Percentiles rank a stretch among this genome's conserved stretches.
These are phyloP conservation scores for Aspergillus nomiae DNA, from an alignment of 2,329 filamentous ascomycete genomes.

Conservation along the genomic window DNA sequence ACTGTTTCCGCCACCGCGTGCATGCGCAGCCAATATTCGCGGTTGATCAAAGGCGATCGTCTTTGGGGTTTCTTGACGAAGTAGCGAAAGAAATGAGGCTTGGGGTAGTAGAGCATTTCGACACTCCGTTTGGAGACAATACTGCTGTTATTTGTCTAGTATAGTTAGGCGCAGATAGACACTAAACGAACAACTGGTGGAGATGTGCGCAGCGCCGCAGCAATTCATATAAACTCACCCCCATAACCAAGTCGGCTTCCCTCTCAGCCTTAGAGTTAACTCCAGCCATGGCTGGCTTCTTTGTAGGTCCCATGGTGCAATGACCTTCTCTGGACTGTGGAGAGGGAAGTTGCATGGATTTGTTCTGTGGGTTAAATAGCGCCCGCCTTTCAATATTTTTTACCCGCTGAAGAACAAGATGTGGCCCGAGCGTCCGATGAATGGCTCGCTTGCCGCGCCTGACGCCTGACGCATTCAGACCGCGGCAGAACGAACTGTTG, in stretches of 20 bases:
- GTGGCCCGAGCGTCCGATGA: constrained; percentile 39
- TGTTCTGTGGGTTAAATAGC: not conserved
- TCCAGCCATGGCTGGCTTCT: constrained; percentile 22
- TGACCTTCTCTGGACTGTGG: not conserved
- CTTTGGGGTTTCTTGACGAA: constrained; percentile 85
- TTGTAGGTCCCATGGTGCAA: constrained; percentile 17
- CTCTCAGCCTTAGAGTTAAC: constrained; percentile 35
- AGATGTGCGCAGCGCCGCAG: constrained; percentile 1
- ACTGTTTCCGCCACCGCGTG: constrained; percentile 77
- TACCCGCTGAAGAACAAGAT: constrained; percentile 30
- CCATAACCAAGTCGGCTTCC: constrained; percentile 58
- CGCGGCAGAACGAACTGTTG: constrained; percentile 21
- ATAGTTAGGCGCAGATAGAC: constrained; percentile 5
- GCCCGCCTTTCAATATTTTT: not conserved
- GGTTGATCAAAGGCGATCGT: constrained; percentile 84
- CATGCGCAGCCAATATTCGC: constrained; percentile 85
- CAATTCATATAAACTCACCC: constrained; percentile 39
- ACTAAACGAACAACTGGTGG: constrained; percentile 2
- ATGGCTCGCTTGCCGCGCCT: constrained; percentile 33
- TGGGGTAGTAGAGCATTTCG: constrained; percentile 80
- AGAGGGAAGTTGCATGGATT: not conserved
- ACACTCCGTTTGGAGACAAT: constrained; percentile 92
- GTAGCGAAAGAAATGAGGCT: constrained; percentile 82
- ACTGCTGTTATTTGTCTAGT: constrained; percentile 82
- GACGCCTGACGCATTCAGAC: constrained; percentile 17